A percentile compares a stretch with the other conserved stretches of the same genome.
phyloP scores from a whole-genome alignment of 805 yeast genomes.

The Ogataea allantospora region DNA sequence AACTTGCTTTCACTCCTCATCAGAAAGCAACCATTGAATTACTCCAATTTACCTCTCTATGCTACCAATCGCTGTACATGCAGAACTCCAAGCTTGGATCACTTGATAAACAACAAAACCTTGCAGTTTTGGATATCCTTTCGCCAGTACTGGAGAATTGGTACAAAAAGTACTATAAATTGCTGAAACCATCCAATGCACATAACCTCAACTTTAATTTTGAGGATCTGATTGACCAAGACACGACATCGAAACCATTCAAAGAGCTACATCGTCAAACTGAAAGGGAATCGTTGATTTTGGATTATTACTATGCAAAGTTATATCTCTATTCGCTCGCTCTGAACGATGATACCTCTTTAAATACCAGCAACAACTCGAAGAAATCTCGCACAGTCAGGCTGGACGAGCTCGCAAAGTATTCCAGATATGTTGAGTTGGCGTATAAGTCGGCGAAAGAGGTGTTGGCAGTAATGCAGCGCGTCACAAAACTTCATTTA shows the following conservation, averaged over 20 bases:
- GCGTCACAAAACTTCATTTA: slow-evolving; percentile 64
- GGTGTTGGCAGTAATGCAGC: slow-evolving; percentile 63
- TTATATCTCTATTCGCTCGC: slow-evolving; percentile 84
- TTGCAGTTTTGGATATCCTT: slow-evolving; percentile 68
- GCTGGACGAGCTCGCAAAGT: slow-evolving; percentile 66
- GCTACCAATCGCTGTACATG: slow-evolving; percentile 80
- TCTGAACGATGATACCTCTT: slow-evolving; percentile 46
- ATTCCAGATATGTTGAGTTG: slow-evolving; percentile 73
- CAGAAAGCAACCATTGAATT: slow-evolving; percentile 82
- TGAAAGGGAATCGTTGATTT: slow-evolving; percentile 68
- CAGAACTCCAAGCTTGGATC: slow-evolving; percentile 53
- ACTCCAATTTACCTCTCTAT: slow-evolving; percentile 73
- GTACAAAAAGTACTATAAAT: slow-evolving; percentile 60
- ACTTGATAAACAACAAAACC: slow-evolving; percentile 58
- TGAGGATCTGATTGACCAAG: slow-evolving; percentile 20
- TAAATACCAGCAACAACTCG: slow-evolving; percentile 33
- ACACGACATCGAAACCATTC: slow-evolving; percentile 35
- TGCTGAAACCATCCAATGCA: slow-evolving; percentile 49
- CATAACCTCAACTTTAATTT: slow-evolving; percentile 29
- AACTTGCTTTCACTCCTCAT: slow-evolving; percentile 51
- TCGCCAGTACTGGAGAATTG: slow-evolving; percentile 78
- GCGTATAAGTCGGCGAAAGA: slow-evolving; percentile 87
- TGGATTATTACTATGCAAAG: slow-evolving; percentile 83
- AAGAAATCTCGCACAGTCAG: slow-evolving; percentile 40
- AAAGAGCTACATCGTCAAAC: slow-evolving; percentile 43